Evolutionary conservation across 768 basidiomycete species (phyloP).

Genomic region (Boletus rex-veris): DNA sequence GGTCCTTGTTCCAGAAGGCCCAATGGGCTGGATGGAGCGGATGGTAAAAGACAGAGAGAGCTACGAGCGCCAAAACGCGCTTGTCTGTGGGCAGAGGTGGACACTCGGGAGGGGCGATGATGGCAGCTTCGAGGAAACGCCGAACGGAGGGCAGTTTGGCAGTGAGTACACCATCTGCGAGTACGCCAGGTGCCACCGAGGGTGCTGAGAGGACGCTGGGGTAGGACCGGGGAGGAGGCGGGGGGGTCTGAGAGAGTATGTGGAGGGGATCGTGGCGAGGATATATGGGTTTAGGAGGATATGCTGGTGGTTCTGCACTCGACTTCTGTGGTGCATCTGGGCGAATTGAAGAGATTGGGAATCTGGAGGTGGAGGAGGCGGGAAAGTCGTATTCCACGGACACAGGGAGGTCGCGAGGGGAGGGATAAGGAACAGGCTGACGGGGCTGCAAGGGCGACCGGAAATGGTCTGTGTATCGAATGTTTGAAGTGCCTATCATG

Average conservation of each 20-base stretch:
- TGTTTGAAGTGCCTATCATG: slow-evolving; percentile 14
- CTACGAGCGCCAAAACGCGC: slow-evolving; percentile 53
- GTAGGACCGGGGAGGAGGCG: slow-evolving; percentile 20
- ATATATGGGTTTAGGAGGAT: slow-evolving; percentile 26
- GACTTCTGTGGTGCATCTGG: slow-evolving; percentile 23
- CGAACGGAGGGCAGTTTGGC: slow-evolving; percentile 48
- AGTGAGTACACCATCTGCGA: slow-evolving; percentile 41
- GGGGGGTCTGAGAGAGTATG: slow-evolving; percentile 24
- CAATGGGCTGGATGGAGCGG: slow-evolving; percentile 56
- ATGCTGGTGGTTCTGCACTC: slow-evolving; percentile 18
- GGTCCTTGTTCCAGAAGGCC: slow-evolving; percentile 59
- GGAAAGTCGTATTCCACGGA: slow-evolving; percentile 25
- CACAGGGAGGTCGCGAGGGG: slow-evolving; percentile 9
- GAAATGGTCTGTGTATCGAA: background rate
- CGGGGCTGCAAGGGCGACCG: slow-evolving; percentile 17
- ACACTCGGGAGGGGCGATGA: slow-evolving; percentile 39
- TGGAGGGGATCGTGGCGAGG: slow-evolving; percentile 33
- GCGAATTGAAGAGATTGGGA: slow-evolving; percentile 39
- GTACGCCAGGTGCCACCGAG: slow-evolving; percentile 35
- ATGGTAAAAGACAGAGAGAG: slow-evolving; percentile 55
- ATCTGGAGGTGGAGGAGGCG: slow-evolving; percentile 24
- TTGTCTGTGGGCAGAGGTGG: slow-evolving; percentile 38
- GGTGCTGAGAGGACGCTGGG: slow-evolving; percentile 19
- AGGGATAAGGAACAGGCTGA: slow-evolving; percentile 11
- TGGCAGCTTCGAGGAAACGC: slow-evolving; percentile 42